Conservation (phyloP, 1,284 basidiomycete genomes). For the Puccinia sorghi region DNA sequence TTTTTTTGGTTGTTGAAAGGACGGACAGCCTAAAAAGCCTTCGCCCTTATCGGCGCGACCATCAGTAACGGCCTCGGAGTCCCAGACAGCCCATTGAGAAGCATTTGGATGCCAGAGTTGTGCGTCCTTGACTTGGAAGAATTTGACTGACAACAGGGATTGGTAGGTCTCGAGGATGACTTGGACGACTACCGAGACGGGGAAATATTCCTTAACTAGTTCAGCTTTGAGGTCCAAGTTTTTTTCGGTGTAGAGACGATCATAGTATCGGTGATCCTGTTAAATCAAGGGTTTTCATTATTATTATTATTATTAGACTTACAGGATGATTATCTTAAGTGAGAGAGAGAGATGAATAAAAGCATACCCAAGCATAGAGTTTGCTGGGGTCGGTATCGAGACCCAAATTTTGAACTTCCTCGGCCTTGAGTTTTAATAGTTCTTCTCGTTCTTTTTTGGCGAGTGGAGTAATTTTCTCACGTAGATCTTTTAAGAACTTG, state of each 20-base stretch:
- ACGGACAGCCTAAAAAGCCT: conserved; percentile 46
- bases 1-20: no score
- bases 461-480: conserved; percentile 71
- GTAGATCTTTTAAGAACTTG: conserved; percentile 71
- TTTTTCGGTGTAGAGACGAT: conserved; percentile 33
- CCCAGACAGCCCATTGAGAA: conserved; percentile 49
- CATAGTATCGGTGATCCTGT: conserved; percentile 42
- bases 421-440: conserved; percentile 71
- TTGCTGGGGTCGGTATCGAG: conserved; percentile 67
- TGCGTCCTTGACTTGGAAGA: conserved; percentile 63
- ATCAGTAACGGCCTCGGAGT: conserved; percentile 18
- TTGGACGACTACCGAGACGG: conserved; percentile 74
- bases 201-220: conserved; percentile 80
- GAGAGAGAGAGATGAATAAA: conserved; percentile 46
- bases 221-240: conserved; percentile 70
- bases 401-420: conserved; percentile 67
- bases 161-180: conserved; percentile 78
- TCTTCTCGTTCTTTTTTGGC: conserved; percentile 68
- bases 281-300: conserved; percentile 60
- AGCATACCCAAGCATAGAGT: conserved; percentile 68
- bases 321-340: background rate
- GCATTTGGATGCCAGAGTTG: conserved; percentile 72
- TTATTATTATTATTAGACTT: background rate
- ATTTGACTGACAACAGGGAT: conserved; percentile 71
- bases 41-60: conserved; percentile 31